Evolutionary conservation across 2,329 filamentous ascomycete genomes (phyloP).

Genomic region (Aspergillus sergii): DNA sequence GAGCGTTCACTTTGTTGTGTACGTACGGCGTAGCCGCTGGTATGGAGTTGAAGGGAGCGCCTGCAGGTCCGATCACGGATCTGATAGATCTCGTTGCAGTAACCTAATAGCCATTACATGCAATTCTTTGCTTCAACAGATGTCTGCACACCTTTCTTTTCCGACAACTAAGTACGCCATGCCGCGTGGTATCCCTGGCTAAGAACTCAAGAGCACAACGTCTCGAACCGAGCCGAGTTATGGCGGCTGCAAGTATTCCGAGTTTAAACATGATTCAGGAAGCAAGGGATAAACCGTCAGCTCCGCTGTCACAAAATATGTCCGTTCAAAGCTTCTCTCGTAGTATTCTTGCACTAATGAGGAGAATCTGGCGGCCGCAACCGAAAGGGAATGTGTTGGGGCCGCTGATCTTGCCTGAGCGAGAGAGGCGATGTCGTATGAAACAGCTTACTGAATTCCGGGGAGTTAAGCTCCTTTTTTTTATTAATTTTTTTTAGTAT

Average conservation of each 20-base stretch:
- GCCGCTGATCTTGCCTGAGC: constrained; percentile 17
- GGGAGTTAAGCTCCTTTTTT: constrained; percentile 4
- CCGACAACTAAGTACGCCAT: constrained; percentile 9
- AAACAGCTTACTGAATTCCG: constrained; percentile 11
- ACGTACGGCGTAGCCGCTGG: neutral
- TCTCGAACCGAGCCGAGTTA: constrained; percentile 20
- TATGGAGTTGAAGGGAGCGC: neutral
- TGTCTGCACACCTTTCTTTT: neutral
- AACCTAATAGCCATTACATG: neutral
- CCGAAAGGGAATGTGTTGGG: constrained; percentile 12
- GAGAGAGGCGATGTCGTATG: constrained; percentile 2
- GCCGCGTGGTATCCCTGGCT: constrained; percentile 13
- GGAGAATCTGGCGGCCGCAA: constrained; percentile 6
- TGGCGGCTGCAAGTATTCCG: constrained; percentile 11
- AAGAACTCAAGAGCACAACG: constrained; percentile 9
- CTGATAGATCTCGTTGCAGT: neutral
- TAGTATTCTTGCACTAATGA: neutral
- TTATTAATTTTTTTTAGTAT: neutral
- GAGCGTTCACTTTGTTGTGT: neutral
- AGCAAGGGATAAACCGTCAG: neutral
- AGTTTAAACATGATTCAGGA: constrained; percentile 6
- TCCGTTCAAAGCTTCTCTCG: neutral
- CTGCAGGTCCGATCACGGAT: neutral
- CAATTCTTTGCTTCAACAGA: neutral
- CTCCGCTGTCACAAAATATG: constrained; percentile 6